Evolutionary conservation across 768 basidiomycete species (phyloP).

Genomic region (Pulveroboletus frians): DNA sequence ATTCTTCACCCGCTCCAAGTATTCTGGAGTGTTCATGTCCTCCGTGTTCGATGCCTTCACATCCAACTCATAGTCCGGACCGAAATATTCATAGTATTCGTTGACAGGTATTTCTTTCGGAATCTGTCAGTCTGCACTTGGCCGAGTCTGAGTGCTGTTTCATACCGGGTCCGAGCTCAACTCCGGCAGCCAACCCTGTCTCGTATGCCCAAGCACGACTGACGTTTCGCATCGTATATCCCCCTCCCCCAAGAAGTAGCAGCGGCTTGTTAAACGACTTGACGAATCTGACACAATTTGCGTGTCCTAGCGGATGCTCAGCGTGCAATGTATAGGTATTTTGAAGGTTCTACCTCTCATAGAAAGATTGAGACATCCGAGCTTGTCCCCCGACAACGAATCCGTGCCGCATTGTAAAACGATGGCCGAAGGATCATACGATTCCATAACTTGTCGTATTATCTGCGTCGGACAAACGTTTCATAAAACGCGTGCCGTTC

Average conservation of each 20-base stretch:
- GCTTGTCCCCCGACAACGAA: constrained; percentile 91
- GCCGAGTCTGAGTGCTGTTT: not conserved
- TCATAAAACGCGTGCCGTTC: not conserved
- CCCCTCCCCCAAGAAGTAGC: constrained; percentile 93
- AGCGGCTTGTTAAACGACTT: constrained; percentile 94
- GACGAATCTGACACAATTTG: constrained; percentile 95
- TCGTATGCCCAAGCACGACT: constrained; percentile 97
- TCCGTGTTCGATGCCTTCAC: constrained; percentile 93
- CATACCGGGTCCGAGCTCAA: constrained; percentile 81
- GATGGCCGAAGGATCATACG: constrained; percentile 90
- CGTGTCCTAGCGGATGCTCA: constrained; percentile 60
- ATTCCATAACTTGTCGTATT: constrained; percentile 89
- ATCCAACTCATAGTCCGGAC: constrained; percentile 93
- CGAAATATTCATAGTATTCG: constrained; percentile 99
- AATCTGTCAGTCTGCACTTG: constrained; percentile 3
- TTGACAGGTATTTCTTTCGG: constrained; percentile 90
- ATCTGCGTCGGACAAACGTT: constrained; percentile 48
- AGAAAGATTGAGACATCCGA: constrained; percentile 93
- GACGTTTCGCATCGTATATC: constrained; percentile 98
- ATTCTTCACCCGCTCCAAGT: constrained; percentile 87
- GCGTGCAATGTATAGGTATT: not conserved
- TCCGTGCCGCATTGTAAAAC: constrained; percentile 98
- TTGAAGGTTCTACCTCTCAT: constrained; percentile 64
- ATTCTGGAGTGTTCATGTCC: constrained; percentile 89
- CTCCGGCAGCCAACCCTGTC: constrained; percentile 96